A percentile compares a stretch with the other conserved stretches of the same genome.
Conservation (phyloP, 1,284 basidiomycete genomes). For the Vanrija sp. region DNA sequence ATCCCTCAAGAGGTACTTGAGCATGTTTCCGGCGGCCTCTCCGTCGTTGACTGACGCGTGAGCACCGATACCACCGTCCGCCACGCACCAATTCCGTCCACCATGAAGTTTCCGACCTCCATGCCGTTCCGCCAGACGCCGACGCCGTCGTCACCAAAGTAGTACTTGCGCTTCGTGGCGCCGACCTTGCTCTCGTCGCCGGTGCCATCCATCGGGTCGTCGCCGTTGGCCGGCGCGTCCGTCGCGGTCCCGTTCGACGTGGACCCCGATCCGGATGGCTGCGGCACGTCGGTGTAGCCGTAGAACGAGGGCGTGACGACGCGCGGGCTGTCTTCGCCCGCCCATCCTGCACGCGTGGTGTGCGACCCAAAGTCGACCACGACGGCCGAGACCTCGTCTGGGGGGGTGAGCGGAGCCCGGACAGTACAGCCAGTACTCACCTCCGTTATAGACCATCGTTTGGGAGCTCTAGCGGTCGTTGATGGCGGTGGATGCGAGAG, state of each 20-base stretch:
- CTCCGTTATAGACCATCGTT: slow-evolving; percentile 48
- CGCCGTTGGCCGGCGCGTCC: slow-evolving; percentile 45
- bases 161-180: slow-evolving; percentile 60
- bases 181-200: slow-evolving; percentile 40
- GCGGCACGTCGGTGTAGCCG: slow-evolving; percentile 61
- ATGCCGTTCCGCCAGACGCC: slow-evolving; percentile 86
- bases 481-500: background rate
- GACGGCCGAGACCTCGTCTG: slow-evolving; percentile 73
- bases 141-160: slow-evolving; percentile 85
- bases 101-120: slow-evolving; percentile 79
- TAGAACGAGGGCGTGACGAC: slow-evolving; percentile 86
- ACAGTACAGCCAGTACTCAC: slow-evolving; percentile 16
- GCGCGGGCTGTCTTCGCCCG: slow-evolving; percentile 94
- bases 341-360: slow-evolving; percentile 87
- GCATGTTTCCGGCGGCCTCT: slow-evolving; percentile 65
- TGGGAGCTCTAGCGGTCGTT: background rate
- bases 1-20: slow-evolving; percentile 70
- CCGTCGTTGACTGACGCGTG: slow-evolving; percentile 67
- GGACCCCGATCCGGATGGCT: slow-evolving; percentile 13
- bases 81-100: slow-evolving; percentile 75
- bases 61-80: background rate
- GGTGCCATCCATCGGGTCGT: slow-evolving; percentile 18
- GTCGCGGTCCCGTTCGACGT: slow-evolving; percentile 33
- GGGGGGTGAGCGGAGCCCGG: background rate
- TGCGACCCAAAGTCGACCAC: slow-evolving; percentile 92